Base-by-base conservation (phyloP, 352 stramenopile species). In the Phytophthora cryptogea region DNA sequence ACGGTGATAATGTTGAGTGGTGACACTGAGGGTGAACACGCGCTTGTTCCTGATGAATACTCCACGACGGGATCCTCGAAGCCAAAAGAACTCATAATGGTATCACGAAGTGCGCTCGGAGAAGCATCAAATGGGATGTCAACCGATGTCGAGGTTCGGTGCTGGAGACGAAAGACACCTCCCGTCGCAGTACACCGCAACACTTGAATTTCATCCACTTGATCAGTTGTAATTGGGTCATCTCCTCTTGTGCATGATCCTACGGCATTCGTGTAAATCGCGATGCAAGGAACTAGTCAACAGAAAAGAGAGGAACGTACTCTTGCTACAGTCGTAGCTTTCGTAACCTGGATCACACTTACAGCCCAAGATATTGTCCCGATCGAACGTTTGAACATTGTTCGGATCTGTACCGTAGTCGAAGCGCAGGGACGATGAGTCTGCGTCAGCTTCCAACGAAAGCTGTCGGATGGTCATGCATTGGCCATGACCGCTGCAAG, bases 301-400 rank as follows among this genome's bases (percentile, higher is more conserved):
- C 13, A 14, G 35, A 41, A 4, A 7, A 41, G 14, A 37, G 10
- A 14, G 8, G n/a, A 40, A 70, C 78, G 27, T 72, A 91, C 84
- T 59, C 14, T 76, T 70, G 32, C 51, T 88, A 75, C 95, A 98
- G 63, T 96, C 89, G 48, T 96, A 85, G n/a, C 92, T 93, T 60
- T 83, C 79, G 60, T 88, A 98, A 10, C 90, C 90, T 40, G 79
- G 68, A 50, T 98, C 89, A 60, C 93, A 98, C 52, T 94, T 92
- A 70, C 93, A 98, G 13, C 88, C 89, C 43, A 93, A 70, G 41
- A 86, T 84, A 1, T 76, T 73, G 40, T 92, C 54, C 6, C 84
- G 75, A 54, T 98, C 92, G 62, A 79, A 98, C 11, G 83, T 92
- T 37, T 74, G 51, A 0, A 73, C 47, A 42, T 88, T 89, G 54